Conservation (phyloP, 1,284 basidiomycete genomes). For the Trichosporon inkin region DNA sequence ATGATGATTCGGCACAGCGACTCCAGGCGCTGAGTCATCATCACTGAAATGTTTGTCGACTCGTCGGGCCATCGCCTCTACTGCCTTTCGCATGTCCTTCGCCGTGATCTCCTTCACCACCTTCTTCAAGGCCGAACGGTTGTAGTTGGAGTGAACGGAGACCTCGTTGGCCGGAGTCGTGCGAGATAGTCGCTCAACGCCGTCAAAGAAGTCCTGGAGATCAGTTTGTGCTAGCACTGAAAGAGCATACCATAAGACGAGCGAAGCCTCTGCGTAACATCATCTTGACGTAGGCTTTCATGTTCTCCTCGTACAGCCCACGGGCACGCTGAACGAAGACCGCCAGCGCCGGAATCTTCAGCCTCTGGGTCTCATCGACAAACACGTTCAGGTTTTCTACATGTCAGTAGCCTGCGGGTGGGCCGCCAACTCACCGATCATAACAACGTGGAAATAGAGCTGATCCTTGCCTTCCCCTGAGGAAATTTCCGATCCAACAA, state of each 20-base stretch:
- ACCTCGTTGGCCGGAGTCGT: constrained; percentile 78
- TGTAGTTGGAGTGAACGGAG: constrained; percentile 70
- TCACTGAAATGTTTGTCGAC: constrained; percentile 86
- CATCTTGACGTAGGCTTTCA: constrained; percentile 78
- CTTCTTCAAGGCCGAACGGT: constrained; percentile 72
- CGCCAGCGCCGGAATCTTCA: constrained; percentile 57
- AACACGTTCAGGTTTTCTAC: constrained; percentile 96
- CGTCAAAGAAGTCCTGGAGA: constrained; percentile 84
- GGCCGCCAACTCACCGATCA: constrained; percentile 68
- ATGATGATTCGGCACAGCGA: neutral
- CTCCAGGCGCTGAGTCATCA: constrained; percentile 29
- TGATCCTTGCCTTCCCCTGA: constrained; percentile 88
- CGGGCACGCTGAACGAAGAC: constrained; percentile 71
- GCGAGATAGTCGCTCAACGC: constrained; percentile 77
- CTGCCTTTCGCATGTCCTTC: constrained; percentile 77
- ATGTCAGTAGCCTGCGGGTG: neutral
- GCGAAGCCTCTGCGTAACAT: constrained; percentile 80
- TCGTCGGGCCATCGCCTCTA: constrained; percentile 82
- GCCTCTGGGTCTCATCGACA: constrained; percentile 68
- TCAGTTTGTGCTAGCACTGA: neutral
- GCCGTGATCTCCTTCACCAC: constrained; percentile 76
- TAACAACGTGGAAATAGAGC: constrained; percentile 90
- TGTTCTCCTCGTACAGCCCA: constrained; percentile 79
- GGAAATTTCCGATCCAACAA: constrained; percentile 63
- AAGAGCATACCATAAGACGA: constrained; percentile 72